Evolutionary conservation across 805 yeast species (phyloP), one percentile per base, ranked within the genome.

Genomic region (Zygosaccharomyces bailii): DNA sequence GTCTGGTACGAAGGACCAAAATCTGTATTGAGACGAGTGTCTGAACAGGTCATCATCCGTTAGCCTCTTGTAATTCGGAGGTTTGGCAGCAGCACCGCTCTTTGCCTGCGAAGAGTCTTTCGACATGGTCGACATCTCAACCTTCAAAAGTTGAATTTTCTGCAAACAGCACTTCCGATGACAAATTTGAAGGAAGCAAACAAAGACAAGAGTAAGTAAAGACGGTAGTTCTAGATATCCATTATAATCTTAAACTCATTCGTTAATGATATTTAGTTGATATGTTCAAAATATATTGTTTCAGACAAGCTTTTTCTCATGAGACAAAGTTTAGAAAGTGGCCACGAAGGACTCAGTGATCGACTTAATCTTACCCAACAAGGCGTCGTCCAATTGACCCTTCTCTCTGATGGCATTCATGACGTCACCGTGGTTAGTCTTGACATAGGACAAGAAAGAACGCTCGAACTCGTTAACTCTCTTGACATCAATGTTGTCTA

Each of bases 301-400:
- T 27, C 31, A 27, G 31, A 27, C 31, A 27, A 27, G 31, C 14
- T 27, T n/a, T 11, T 27, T 27, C 31, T 27, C 31, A 16, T 27
- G 13, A 27, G 31, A 27, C 21, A 33, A 30, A 14, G 31, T 31
- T 77, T 78, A 79, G 78, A 90, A 91, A 68, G 97, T 81, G 68
- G 95, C 84, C 70, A 84, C 82, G 74, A 93, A 93, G 65, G 90
- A 76, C 78, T 87, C 91, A 64, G 98, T 86, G 65, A 89, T 95
- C 68, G 84, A 57, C 82, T 84, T 90, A 76, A 93, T 84, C 74
- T 83, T 78, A 52, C 76, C 93, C 72, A 95, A 80, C 68, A 78
- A 74, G 67, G 89, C 97, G 69, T 86, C 79, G 61, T 96, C 75
- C 66, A 93, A 81, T 76, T 84, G 86, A 79, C 99, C 99, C 75